A percentile compares a stretch with the other conserved stretches of the same genome.
phyloP scores from a whole-genome alignment of 208 protist species.

The Trypanosoma platydactyli region DNA sequence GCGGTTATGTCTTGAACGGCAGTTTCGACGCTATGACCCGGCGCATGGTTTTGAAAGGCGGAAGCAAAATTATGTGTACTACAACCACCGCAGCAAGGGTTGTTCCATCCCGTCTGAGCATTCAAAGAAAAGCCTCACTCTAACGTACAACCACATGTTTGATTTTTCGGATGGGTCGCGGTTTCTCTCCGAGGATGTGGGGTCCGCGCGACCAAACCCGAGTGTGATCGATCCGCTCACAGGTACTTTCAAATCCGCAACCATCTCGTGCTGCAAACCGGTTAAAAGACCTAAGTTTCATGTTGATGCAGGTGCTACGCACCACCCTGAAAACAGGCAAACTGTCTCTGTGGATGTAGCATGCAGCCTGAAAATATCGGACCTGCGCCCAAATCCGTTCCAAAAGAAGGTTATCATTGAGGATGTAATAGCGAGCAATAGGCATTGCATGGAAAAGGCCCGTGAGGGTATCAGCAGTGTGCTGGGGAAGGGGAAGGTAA shows the following conservation, averaged over 20 bases:
- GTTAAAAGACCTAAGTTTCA: not conserved
- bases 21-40: conserved; percentile 48
- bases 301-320: not conserved
- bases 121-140: conserved; percentile 38
- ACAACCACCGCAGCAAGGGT: conserved; percentile 86
- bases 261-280: not conserved
- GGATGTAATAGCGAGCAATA: conserved; percentile 59
- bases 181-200: conserved; percentile 35
- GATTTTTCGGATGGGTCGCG: conserved; percentile 79
- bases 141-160: conserved; percentile 88
- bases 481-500: conserved; percentile 49
- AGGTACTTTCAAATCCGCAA: conserved; percentile 17
- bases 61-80: conserved; percentile 68
- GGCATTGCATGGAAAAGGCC: not conserved
- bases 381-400: conserved; percentile 17
- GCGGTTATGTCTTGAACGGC: conserved; percentile 40
- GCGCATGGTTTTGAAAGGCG: conserved; percentile 35
- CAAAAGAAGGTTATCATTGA: conserved; percentile 52
- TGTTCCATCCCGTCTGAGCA: conserved; percentile 76
- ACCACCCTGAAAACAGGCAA: not conserved
- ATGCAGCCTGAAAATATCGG: conserved; percentile 13
- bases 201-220: conserved; percentile 33
- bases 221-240: conserved; percentile 26
- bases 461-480: conserved; percentile 41
- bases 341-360: conserved; percentile 25